Percentiles rank a stretch among this genome's conserved stretches.
These are phyloP conservation scores for Pleoardoris graminearum DNA, from an alignment of 2,329 filamentous ascomycete genomes.

Conservation along the genomic window DNA sequence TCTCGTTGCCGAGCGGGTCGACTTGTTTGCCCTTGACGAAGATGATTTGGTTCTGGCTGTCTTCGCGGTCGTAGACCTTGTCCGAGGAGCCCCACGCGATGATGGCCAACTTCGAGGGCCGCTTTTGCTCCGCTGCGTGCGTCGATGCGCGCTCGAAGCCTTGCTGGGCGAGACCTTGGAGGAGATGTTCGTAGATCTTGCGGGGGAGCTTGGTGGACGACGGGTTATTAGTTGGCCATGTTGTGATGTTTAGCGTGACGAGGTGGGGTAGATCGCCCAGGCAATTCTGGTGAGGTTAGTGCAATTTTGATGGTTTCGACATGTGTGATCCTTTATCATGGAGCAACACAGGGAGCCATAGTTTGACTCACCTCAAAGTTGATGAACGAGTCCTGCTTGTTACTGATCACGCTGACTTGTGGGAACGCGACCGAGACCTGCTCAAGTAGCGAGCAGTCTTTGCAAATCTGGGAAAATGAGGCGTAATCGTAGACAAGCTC, in stretches of 20 bases:
- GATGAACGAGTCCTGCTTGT: conserved; percentile 48
- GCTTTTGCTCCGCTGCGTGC: conserved; percentile 31
- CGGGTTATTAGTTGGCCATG: conserved; percentile 52
- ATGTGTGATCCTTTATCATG: not conserved
- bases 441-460: conserved; percentile 48
- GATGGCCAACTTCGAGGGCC: conserved; percentile 47
- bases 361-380: conserved; percentile 44
- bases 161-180: conserved; percentile 47
- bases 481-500: conserved; percentile 51
- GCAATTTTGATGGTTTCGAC: not conserved
- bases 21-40: conserved; percentile 50
- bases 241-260: conserved; percentile 53
- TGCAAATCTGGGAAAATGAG: conserved; percentile 53
- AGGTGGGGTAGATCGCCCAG: conserved; percentile 46
- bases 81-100: conserved; percentile 53
- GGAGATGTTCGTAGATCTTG: conserved; percentile 51
- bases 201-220: conserved; percentile 47
- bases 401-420: conserved; percentile 48
- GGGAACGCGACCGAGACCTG: conserved; percentile 55
- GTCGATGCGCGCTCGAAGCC: conserved; percentile 38
- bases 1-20: conserved; percentile 48
- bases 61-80: conserved; percentile 53
- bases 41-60: conserved; percentile 52
- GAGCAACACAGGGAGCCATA: no score
- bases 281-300: conserved; percentile 35